A percentile compares a stretch with the other conserved stretches of the same genome.
Conservation (phyloP, 2,329 filamentous ascomycete genomes). For the Pseudocercospora vitis region DNA sequence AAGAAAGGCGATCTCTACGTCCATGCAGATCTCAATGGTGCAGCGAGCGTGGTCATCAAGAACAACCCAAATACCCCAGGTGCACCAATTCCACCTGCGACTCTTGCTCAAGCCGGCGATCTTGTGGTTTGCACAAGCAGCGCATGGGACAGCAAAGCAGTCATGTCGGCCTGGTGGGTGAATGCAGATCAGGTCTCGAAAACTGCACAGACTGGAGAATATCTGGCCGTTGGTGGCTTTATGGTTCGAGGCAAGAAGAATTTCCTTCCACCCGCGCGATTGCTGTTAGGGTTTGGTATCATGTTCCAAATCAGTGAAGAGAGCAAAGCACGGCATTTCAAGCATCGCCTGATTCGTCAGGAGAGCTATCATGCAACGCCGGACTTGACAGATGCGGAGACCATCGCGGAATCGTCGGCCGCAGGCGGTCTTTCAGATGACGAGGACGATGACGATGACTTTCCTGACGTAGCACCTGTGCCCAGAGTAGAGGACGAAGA, state of each 20-base stretch:
- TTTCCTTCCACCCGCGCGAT: constrained; percentile 80
- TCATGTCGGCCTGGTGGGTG: constrained; percentile 97
- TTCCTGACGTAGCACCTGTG: constrained; percentile 27
- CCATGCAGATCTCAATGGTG: constrained; percentile 83
- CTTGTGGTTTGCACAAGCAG: constrained; percentile 80
- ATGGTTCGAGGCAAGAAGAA: constrained; percentile 85
- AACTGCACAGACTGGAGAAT: constrained; percentile 75
- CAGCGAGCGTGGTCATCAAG: constrained; percentile 83
- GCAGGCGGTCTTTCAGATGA: constrained; percentile 14
- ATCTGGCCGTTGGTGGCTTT: constrained; percentile 75
- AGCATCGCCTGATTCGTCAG: constrained; percentile 60
- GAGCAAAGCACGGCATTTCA: constrained; percentile 76
- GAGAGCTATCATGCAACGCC: constrained; percentile 26
- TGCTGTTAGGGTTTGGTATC: constrained; percentile 83
- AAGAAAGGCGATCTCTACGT: constrained; percentile 89
- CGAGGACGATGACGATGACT: constrained; percentile 41
- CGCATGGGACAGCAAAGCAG: constrained; percentile 94
- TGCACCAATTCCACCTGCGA: constrained; percentile 86
- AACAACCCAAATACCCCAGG: constrained; percentile 76
- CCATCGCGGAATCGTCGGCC: constrained; percentile 32
- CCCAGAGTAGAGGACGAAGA: constrained; percentile 33
- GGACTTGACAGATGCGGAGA: constrained; percentile 36
- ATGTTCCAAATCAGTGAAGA: constrained; percentile 87
- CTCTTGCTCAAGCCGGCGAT: constrained; percentile 84
- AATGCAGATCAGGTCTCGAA: constrained; percentile 88